Evolutionary conservation across 805 yeast species (phyloP).

Genomic region (Vanderwaltozyma verrucispora): DNA sequence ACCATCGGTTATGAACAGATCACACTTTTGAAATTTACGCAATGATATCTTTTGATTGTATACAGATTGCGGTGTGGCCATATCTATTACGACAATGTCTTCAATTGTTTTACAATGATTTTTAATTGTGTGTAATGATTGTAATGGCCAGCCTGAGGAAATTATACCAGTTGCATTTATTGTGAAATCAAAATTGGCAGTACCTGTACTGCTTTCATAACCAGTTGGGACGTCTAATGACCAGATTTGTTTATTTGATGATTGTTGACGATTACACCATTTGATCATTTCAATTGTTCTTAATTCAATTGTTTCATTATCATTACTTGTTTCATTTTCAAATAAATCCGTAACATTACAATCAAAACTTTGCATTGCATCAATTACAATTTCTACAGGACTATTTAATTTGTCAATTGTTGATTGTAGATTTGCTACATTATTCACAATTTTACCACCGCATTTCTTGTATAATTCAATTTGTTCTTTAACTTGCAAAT

Average conservation of each 20-base stretch:
- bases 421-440: conserved; percentile 29
- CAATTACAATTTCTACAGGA: conserved; percentile 71
- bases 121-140: conserved; percentile 13
- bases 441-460: conserved; percentile 59
- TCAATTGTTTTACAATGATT: conserved; percentile 14
- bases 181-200: conserved; percentile 25
- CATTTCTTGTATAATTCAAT: conserved; percentile 42
- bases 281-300: conserved; percentile 35
- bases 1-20: conserved; percentile 20
- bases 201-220: conserved; percentile 72
- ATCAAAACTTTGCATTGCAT: conserved; percentile 80
- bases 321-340: not conserved
- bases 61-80: conserved; percentile 58
- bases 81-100: conserved; percentile 52
- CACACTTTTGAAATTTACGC: conserved; percentile 37
- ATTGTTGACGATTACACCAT: conserved; percentile 49
- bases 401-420: conserved; percentile 43
- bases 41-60: conserved; percentile 31
- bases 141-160: conserved; percentile 63
- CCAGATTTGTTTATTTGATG: conserved; percentile 17
- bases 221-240: conserved; percentile 81
- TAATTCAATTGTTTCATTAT: conserved; percentile 6
- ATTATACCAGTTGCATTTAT: conserved; percentile 44
- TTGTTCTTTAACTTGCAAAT: conserved; percentile 35
- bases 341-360: conserved; percentile 35